A percentile compares a stretch with the other conserved stretches of the same genome.
Conservation (phyloP, 1,284 basidiomycete genomes). For the Erythrobasidium hasegawianum region DNA sequence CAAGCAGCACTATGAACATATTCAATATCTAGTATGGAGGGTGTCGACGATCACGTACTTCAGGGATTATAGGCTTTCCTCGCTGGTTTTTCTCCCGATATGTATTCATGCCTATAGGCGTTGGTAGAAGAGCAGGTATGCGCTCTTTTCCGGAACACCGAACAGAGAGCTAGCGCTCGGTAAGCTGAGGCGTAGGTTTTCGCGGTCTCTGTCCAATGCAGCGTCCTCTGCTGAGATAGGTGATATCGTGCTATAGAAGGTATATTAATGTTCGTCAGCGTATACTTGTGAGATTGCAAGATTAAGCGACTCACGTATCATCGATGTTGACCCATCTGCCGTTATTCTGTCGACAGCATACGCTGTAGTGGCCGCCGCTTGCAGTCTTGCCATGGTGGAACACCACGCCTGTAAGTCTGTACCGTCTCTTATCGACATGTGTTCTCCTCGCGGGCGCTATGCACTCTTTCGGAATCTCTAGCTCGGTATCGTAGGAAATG, state of each 20-base stretch:
- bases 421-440: conserved; percentile 7
- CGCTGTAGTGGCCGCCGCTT: conserved; percentile 91
- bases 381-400: conserved; percentile 93
- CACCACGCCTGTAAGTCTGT: conserved; percentile 55
- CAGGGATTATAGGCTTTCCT: too few species aligned
- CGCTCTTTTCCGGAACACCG: conserved; percentile 54
- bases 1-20: too few species aligned
- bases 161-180: conserved; percentile 57
- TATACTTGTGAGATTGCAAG: too few species aligned
- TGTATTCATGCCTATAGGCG: conserved; percentile 46
- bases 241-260: conserved; percentile 59
- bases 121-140: conserved; percentile 84
- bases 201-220: conserved; percentile 41
- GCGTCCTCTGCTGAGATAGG: conserved; percentile 74
- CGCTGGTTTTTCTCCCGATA: too few species aligned
- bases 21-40: too few species aligned
- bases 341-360: conserved; percentile 58
- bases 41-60: too few species aligned
- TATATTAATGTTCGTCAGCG: too few species aligned
- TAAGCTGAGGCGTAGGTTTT: conserved; percentile 46
- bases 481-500: conserved; percentile 69
- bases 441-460: conserved; percentile 59
- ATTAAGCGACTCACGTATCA: conserved; percentile 71
- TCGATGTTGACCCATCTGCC: conserved; percentile 85
- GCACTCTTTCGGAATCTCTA: conserved; percentile 71